Base-by-base conservation (phyloP, 352 stramenopile species). In the Aphanomyces invadans region DNA sequence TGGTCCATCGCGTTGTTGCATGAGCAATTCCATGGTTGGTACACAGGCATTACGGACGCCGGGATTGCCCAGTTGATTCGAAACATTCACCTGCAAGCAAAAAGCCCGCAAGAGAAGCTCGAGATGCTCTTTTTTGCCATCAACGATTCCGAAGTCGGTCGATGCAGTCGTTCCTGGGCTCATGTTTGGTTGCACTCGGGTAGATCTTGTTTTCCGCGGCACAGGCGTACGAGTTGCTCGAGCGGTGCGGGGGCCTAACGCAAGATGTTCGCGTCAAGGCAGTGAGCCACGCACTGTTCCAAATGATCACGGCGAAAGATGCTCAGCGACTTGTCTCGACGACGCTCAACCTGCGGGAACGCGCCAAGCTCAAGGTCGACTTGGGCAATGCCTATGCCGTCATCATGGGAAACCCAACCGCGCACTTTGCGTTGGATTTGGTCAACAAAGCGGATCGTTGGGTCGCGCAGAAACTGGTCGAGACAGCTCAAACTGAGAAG, bases 381-480 rank as follows among this genome's bases (percentile, higher is more conserved):
- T 83, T 97, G 73, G 87, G 87, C 7, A 90, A 77, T 42, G 81
- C 84, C 5, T 95, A 92, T 73, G 89, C 84, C 0, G 80, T 92
- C 2, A 73, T 92, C 26, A 76, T 95, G 19, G 87, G 87, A 0
- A 93, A 93, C 57, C 85, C 86, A 0, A 95, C 87, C 2, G 86
- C 86, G 1, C 77, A 86, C 54, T 96, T 96, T 65, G 72, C 71
- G 19, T 82, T 93, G 49, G 85, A 93, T 61, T 63, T 93, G n/a
- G 73, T 73, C 12, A 88, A 86, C 48, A 77, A 74, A 32, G 89
- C 89, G 56, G 85, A 93, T 53, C 79, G 86, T 12, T 77, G 85
- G 31, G 84, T 83, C 12, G 70, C 92, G 9, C 76, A 71, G 33
- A 92, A 92, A 66, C 76, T 97, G n/a, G 79, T 83, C 0, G 87